These are phyloP conservation scores for Pyrenochaeta sp. DNA, from an alignment of 2,329 filamentous ascomycete genomes.

Conservation along the genomic window DNA sequence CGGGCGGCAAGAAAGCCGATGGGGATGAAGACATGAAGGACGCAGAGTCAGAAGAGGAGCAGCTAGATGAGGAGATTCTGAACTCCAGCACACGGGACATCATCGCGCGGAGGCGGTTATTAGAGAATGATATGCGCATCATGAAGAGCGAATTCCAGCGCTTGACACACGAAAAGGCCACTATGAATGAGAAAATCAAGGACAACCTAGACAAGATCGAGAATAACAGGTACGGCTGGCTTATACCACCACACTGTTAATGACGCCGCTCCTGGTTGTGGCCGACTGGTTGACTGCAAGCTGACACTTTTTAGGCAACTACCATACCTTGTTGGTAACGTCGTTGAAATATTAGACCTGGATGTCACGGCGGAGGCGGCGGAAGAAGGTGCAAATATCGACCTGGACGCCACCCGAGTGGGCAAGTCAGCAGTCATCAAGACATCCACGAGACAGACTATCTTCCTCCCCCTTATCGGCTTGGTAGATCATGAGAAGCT, in stretches of 20 bases:
- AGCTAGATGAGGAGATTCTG: conserved; percentile 92
- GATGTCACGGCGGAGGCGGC: conserved; percentile 95
- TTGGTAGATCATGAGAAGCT: conserved; percentile 94
- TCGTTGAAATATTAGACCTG: conserved; percentile 95
- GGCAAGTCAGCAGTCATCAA: conserved; percentile 99
- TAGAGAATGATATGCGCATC: conserved; percentile 97
- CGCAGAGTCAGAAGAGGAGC: conserved; percentile 71
- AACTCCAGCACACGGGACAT: conserved; percentile 95
- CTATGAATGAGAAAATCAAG: conserved; percentile 99
- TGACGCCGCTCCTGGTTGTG: conserved; percentile 1
- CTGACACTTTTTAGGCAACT: conserved; percentile 73
- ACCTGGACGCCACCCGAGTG: conserved; percentile 93
- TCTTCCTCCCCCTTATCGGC: conserved; percentile 96
- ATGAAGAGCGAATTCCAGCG: conserved; percentile 98
- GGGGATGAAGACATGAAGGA: conserved; percentile 94
- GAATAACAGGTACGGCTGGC: conserved; percentile 81
- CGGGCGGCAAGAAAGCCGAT: conserved; percentile 66
- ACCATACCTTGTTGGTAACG: conserved; percentile 97
- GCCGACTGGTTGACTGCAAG: conserved; percentile 1
- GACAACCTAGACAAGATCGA: conserved; percentile 99
- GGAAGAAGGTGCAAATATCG: conserved; percentile 98
- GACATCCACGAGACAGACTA: conserved; percentile 97
- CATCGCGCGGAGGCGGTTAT: conserved; percentile 83
- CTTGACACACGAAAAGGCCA: conserved; percentile 91
- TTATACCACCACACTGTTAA: background rate